A percentile compares a stretch with the other conserved stretches of the same genome.
phyloP scores from a whole-genome alignment of 495 filamentous ascomycete genomes.

The Penicillium mononematosum region DNA sequence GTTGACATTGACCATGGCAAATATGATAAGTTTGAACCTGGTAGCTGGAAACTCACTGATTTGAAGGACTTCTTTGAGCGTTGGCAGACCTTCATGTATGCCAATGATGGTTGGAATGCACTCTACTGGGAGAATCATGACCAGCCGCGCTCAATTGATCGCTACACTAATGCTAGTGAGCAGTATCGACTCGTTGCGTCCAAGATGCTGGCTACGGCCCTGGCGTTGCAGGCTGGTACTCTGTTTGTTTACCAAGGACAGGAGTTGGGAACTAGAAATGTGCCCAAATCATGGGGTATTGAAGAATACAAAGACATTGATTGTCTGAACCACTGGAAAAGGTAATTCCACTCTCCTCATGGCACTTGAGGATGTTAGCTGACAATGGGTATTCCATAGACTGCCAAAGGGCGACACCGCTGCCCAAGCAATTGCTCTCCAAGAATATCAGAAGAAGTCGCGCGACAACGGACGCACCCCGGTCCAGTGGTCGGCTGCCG shows the following conservation, averaged over 20 bases:
- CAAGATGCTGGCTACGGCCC: slow-evolving; percentile 63
- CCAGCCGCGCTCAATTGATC: slow-evolving; percentile 61
- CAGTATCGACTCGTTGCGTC: slow-evolving; percentile 46
- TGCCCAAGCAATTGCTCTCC: slow-evolving; percentile 33
- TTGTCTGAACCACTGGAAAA: slow-evolving; percentile 61
- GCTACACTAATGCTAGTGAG: slow-evolving; percentile 53
- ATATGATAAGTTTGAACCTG: slow-evolving; percentile 50
- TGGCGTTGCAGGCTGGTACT: slow-evolving; percentile 62
- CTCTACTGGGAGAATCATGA: slow-evolving; percentile 76
- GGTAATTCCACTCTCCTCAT: slow-evolving; percentile 24
- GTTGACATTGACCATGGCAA: slow-evolving; percentile 57
- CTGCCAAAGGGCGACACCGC: slow-evolving; percentile 37
- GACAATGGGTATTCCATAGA: slow-evolving; percentile 17
- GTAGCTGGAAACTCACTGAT: slow-evolving; percentile 53
- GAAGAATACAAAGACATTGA: slow-evolving; percentile 73
- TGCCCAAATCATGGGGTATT: slow-evolving; percentile 61
- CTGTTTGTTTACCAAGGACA: slow-evolving; percentile 76
- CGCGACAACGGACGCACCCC: slow-evolving; percentile 59
- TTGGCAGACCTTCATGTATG: slow-evolving; percentile 68
- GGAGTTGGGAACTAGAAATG: slow-evolving; percentile 73
- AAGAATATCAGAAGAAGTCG: slow-evolving; percentile 51
- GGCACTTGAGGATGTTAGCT: not conserved
- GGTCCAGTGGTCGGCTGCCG: slow-evolving; percentile 49
- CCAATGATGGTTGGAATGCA: slow-evolving; percentile 70
- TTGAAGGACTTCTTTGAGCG: slow-evolving; percentile 59